Evolutionary conservation across 257 asterid species (phyloP).

Genomic region (Solanum tacnaense): DNA sequence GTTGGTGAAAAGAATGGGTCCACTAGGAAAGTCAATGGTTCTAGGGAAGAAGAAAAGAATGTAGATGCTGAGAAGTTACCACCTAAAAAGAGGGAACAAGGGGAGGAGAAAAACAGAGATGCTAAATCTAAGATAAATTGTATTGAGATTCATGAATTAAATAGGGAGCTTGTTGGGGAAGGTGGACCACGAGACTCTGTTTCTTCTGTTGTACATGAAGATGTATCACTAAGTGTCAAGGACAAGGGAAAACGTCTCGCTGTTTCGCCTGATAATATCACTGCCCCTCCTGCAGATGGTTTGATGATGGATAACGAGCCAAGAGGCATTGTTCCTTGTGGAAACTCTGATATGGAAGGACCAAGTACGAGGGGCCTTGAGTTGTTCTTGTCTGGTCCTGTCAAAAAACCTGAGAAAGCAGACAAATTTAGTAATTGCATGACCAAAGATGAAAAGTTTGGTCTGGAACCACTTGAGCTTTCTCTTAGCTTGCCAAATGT

Average conservation of each 20-base stretch:
- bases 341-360: slow-evolving; percentile 54
- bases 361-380: slow-evolving; percentile 71
- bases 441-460: slow-evolving; percentile 68
- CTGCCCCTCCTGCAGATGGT: slow-evolving; percentile 20
- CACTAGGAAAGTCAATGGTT: slow-evolving; percentile 15
- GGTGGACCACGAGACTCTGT: slow-evolving; percentile 23
- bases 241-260: slow-evolving; percentile 70
- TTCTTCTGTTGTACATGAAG: slow-evolving; percentile 20
- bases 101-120: slow-evolving; percentile 23
- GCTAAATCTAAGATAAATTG: slow-evolving; percentile 33
- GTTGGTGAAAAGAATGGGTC: slow-evolving; percentile 14
- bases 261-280: slow-evolving; percentile 21
- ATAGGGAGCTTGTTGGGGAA: slow-evolving; percentile 23
- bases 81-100: slow-evolving; percentile 27
- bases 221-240: slow-evolving; percentile 26
- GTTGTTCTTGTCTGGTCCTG: slow-evolving; percentile 65
- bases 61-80: slow-evolving; percentile 30
- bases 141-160: slow-evolving; percentile 10
- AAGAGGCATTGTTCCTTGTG: slow-evolving; percentile 19
- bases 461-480: slow-evolving; percentile 90
- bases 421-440: slow-evolving; percentile 31
- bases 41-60: slow-evolving; percentile 30
- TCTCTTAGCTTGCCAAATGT: slow-evolving; percentile 97
- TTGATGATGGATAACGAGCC: slow-evolving; percentile 37
- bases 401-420: slow-evolving; percentile 50